Evolutionary conservation across 179 eudicot species (phyloP), one percentile per base, ranked within the genome.

Genomic region (Spinacia oleracea): DNA sequence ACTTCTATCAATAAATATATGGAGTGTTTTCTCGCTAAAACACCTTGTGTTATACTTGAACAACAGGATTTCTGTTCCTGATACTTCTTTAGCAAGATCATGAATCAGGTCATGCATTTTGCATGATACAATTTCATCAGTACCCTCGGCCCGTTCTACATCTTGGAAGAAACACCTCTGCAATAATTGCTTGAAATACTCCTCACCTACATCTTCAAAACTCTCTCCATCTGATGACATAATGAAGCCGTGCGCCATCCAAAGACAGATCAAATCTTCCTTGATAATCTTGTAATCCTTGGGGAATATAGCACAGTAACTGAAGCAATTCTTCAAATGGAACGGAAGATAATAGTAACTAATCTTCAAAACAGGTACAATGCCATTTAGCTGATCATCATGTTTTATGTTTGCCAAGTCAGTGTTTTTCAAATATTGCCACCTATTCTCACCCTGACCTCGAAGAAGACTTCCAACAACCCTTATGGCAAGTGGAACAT

Each of bases 221-320:
- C 80, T 66, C n/a, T 78, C 43, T 45, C 77, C 80, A 38, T 70
- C 16, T 1, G 62, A 29, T 0, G 81, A 48, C 14, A 25, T 14
- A 43, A 88, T 69, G 60, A 79, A 85, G 23, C 87, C 89, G 34
- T 84, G 75, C 9, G 89, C 88, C 84, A 82, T 83, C 88, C 89
- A 86, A 4, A 85, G 80, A 55, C 69, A 38, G 7, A 85, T 85
- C 71, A 84, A 29, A 5, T n/a, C n/a, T 50, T 85, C 81, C 73
- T 81, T 80, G 50, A 70, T 65, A 35, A 86, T 77, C 15, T 0
- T 6, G 60, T 53, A 77, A 72, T 74, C 89, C 75, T 86, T 85
- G 1, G 85, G 90, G 20, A 81, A 89, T 4, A 89, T 58, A 1
- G 90, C 80, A 20, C 86, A 84, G 21, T 84, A 87, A 10, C 82